A percentile compares a stretch with the other conserved stretches of the same genome.
Conservation (phyloP, 2,329 filamentous ascomycete species). For the Clarireedia hainanense region DNA sequence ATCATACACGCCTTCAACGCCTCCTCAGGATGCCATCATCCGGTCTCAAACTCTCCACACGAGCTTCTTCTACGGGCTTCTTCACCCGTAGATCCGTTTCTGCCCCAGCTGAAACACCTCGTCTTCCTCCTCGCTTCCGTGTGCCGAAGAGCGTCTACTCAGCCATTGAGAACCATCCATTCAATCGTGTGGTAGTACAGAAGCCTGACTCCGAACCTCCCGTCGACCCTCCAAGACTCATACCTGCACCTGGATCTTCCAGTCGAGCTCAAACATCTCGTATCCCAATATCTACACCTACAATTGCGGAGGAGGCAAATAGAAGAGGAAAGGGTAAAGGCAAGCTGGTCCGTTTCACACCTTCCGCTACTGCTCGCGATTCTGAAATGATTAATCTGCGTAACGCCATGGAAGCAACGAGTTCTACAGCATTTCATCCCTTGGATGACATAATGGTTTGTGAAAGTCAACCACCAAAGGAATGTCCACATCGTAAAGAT, state of each 20-base stretch:
- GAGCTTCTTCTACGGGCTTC: background rate
- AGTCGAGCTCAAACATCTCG: background rate
- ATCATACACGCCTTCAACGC: conserved; percentile 17
- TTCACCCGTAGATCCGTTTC: conserved; percentile 2
- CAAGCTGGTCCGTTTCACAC: conserved; percentile 4
- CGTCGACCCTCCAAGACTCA: background rate
- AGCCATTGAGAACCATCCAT: conserved; percentile 26
- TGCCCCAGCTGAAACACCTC: background rate
- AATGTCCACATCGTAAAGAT: conserved; percentile 5
- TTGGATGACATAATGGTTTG: background rate
- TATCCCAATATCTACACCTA: background rate
- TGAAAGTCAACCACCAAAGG: background rate
- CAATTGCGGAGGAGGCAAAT: background rate
- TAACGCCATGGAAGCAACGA: conserved; percentile 8
- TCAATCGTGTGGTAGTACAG: conserved; percentile 20
- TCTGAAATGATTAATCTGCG: conserved; percentile 4
- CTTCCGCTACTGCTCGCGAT: conserved; percentile 7
- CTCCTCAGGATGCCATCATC: conserved; percentile 17
- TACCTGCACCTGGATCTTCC: background rate
- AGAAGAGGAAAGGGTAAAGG: background rate
- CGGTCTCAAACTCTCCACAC: conserved; percentile 8
- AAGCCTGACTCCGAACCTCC: background rate
- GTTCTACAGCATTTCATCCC: conserved; percentile 2
- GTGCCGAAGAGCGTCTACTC: conserved; percentile 26
- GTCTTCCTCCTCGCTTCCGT: conserved; percentile 19